These are phyloP conservation scores for Kwoniella dejecticola DNA, from an alignment of 768 basidiomycete genomes.

Conservation along the genomic window DNA sequence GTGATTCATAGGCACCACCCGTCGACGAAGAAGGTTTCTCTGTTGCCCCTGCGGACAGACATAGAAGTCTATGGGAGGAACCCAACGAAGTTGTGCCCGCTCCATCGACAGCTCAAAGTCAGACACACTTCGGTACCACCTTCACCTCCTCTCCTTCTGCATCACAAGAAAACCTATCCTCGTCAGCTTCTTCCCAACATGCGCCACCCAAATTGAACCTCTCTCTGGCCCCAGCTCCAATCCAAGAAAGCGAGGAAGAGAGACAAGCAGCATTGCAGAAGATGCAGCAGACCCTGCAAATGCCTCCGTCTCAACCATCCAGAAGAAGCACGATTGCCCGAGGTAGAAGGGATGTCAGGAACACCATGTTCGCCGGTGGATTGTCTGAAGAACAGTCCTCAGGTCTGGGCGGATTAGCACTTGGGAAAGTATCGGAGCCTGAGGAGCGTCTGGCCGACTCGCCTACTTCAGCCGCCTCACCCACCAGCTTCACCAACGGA, in stretches of 20 bases:
- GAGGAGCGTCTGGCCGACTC: constrained; percentile 15
- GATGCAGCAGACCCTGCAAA: constrained; percentile 55
- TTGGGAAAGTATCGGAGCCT: constrained; percentile 16
- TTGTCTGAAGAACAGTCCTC: constrained; percentile 34
- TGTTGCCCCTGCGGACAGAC: constrained; percentile 56
- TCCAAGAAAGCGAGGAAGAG: constrained; percentile 55
- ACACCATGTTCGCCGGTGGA: constrained; percentile 52
- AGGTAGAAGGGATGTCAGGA: constrained; percentile 56
- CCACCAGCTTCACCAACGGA: neutral
- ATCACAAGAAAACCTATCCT: constrained; percentile 32
- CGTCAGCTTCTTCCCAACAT: constrained; percentile 25
- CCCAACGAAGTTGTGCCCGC: constrained; percentile 36
- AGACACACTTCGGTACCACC: constrained; percentile 29
- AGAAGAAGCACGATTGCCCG: constrained; percentile 50
- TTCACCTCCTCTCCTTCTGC: constrained; percentile 32
- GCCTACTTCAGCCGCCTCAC: constrained; percentile 3
- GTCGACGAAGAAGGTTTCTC: constrained; percentile 58
- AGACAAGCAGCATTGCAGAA: constrained; percentile 53
- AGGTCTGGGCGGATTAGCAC: constrained; percentile 14
- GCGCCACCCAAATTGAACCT: constrained; percentile 42
- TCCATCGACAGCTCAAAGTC: constrained; percentile 11
- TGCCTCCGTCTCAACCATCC: constrained; percentile 43
- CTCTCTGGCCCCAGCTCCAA: constrained; percentile 50
- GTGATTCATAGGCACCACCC: constrained; percentile 15
- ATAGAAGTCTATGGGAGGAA: constrained; percentile 55